Evolutionary conservation across 441 rosid species (phyloP).

Genomic region (Croton laevigatus): DNA sequence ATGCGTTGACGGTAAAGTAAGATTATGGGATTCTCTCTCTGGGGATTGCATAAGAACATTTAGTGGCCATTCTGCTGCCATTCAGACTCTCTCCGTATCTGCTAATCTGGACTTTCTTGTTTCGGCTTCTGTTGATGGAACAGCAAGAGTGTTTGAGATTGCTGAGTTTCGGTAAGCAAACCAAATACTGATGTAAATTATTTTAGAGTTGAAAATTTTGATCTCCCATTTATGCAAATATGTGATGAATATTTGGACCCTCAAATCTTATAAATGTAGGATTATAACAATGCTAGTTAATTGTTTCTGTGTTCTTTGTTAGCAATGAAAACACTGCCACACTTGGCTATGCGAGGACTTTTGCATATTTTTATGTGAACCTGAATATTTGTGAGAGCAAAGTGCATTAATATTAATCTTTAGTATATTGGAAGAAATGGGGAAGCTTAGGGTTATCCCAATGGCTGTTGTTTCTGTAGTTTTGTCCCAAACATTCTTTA

Average conservation of each 20-base stretch:
- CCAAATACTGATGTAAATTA: not conserved
- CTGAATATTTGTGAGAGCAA: too few relatives aligned
- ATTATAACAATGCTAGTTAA: not conserved
- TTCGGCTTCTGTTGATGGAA: slow-evolving; percentile 62
- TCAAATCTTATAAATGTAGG: not conserved
- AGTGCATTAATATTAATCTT: too few relatives aligned
- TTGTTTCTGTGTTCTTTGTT: not conserved
- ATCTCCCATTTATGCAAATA: not conserved
- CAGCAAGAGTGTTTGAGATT: slow-evolving; percentile 71
- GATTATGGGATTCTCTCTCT: slow-evolving; percentile 74
- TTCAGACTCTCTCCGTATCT: slow-evolving; percentile 56
- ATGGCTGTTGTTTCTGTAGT: too few relatives aligned
- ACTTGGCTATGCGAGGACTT: too few relatives aligned
- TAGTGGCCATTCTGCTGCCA: slow-evolving; percentile 56
- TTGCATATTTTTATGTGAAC: too few relatives aligned
- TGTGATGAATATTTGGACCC: not conserved
- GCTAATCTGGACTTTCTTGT: slow-evolving; percentile 50
- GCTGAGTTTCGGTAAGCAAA: slow-evolving; percentile 38
- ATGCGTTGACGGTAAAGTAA: slow-evolving; percentile 63
- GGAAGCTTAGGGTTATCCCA: too few relatives aligned
- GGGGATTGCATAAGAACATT: slow-evolving; percentile 61
- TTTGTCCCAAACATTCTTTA: too few relatives aligned
- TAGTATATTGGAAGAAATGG: too few relatives aligned
- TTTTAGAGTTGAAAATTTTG: not conserved
- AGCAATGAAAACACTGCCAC: not conserved